Evolutionary conservation across 148 eudicot genomes (phyloP), one percentile per base, ranked within the genome.

Genomic region (Simmondsia chinensis): DNA sequence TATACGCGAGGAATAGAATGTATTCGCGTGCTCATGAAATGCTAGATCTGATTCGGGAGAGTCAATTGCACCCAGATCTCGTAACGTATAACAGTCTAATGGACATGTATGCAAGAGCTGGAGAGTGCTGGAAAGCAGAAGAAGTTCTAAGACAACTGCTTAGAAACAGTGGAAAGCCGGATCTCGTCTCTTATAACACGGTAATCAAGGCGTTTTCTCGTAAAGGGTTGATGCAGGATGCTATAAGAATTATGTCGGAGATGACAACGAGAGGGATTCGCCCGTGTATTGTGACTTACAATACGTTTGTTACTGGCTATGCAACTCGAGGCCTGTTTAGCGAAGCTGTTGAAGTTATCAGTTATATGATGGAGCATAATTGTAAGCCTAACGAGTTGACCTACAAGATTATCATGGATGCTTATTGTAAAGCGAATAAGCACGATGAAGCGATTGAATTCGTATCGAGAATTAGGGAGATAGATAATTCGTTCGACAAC

Each of bases 141-240:
- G 95, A 84, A 56, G 57, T 81, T 17, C 57, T 84, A 36, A 73
- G 67, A 35, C 45, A 56, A 10, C 42, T 89, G 6, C 66, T 69
- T 11, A 60, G 63, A 32, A 38, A 43, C 1, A 72, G 84, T 13
- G 73, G 70, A 35, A 75, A 69, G 26, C 83, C 97, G 0, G 97
- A 89, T 56, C 80, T 77, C 20, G 84, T 89, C 22, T 78, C 95
- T 5, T 88, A 75, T 28, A 88, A 88, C 64, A 83, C 97, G 0
- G 94, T 88, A 30, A 88, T 88, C 37, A 83, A 88, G 61, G 97
- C 67, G 37, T 84, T 84, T 43, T 89, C 87, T 46, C 70, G 95
- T 62, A 68, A 65, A 52, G 95, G 87, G 16, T 71, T 70, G 1
- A 89, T 80, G 97, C 71, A 89, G 51, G 97, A 89, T 38, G 93